These are phyloP conservation scores for Escallonia herrerae DNA, from an alignment of 129 eudicot genomes.

Conservation along the genomic window DNA sequence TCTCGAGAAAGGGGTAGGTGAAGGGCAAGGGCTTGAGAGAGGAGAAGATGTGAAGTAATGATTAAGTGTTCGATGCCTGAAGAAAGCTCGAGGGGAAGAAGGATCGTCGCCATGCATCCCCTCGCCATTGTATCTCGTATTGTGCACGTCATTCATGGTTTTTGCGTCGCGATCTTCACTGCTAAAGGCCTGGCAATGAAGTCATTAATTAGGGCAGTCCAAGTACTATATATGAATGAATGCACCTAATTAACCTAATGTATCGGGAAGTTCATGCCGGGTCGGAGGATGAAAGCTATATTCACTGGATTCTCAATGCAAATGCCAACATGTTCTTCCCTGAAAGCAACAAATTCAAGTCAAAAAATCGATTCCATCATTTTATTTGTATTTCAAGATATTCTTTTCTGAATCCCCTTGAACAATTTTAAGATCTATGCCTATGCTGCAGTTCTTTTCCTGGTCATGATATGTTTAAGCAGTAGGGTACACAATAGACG, in stretches of 20 bases:
- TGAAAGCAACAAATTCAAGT: too few species aligned
- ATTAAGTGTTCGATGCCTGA: not conserved
- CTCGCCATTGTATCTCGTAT: not conserved
- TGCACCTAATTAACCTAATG: not conserved
- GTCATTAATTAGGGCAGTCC: not conserved
- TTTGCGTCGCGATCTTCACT: not conserved
- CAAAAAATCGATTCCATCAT: too few species aligned
- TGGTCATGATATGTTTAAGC: too few species aligned
- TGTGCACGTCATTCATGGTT: not conserved
- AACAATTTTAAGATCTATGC: too few species aligned
- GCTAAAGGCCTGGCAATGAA: not conserved
- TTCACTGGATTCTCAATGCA: too few species aligned
- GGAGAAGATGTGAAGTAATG: conserved; percentile 3
- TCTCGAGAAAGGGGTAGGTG: conserved; percentile 17
- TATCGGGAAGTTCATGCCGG: not conserved
- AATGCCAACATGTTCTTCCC: too few species aligned
- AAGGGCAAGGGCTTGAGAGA: conserved; percentile 21
- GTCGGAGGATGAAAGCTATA: too few species aligned
- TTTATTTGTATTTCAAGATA: too few species aligned
- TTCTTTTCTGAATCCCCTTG: too few species aligned
- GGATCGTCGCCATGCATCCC: not conserved
- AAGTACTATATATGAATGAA: not conserved
- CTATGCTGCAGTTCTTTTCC: too few species aligned
- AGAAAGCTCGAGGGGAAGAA: not conserved
- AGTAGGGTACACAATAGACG: not conserved